These are phyloP conservation scores for Leishmania amazonensis DNA, from an alignment of 208 protist genomes.

Conservation along the genomic window DNA sequence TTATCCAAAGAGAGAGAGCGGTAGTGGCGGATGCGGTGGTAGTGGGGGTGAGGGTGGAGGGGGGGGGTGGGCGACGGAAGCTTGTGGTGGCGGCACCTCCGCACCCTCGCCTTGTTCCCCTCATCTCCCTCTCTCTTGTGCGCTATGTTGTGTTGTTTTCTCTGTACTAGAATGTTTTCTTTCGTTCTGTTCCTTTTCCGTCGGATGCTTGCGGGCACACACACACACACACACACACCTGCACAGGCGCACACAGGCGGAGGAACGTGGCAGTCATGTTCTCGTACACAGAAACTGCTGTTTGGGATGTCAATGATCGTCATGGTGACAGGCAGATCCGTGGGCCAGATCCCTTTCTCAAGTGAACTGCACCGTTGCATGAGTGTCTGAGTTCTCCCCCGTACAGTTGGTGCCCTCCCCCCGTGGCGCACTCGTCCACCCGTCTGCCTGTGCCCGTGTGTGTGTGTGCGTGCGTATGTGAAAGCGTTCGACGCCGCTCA, in stretches of 20 bases:
- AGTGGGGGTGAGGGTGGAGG: too few species aligned
- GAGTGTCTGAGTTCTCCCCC: not conserved
- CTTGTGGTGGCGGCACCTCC: not conserved
- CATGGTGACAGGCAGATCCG: not conserved
- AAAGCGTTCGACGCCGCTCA: not conserved
- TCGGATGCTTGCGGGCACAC: not conserved
- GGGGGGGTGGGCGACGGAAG: not conserved
- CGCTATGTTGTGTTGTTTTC: not conserved
- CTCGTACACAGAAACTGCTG: not conserved
- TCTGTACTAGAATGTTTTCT: conserved; percentile 9
- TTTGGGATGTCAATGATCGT: not conserved
- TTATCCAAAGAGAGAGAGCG: not conserved
- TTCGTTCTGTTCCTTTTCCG: conserved; percentile 14
- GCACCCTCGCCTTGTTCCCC: not conserved
- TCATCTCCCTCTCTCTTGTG: not conserved
- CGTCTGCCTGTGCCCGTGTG: not conserved
- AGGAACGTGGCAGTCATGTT: not conserved
- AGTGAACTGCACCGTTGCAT: not conserved
- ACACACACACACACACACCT: not conserved
- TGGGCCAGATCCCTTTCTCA: not conserved
- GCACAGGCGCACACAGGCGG: not conserved
- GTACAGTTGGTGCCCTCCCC: not conserved
- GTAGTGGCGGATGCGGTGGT: not conserved
- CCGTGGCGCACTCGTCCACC: not conserved
- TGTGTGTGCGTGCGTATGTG: not conserved